These are phyloP conservation scores for Tricholoma furcatifolium DNA, from an alignment of 768 basidiomycete species.

Conservation along the genomic window DNA sequence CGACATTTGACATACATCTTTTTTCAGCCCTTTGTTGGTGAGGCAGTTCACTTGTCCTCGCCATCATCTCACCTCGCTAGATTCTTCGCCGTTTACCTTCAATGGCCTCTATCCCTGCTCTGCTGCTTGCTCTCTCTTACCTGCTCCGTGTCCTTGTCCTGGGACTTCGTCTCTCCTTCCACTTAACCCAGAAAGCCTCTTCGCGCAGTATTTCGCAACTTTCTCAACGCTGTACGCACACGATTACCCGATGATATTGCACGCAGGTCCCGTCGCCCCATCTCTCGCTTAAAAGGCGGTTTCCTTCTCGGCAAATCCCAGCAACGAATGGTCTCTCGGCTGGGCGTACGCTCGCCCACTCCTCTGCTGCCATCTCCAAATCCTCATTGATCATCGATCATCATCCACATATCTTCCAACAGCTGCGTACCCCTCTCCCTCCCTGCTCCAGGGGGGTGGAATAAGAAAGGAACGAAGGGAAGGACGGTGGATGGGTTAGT, in stretches of 20 bases:
- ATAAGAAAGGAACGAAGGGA: no score
- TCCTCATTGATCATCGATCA: constrained; percentile 47
- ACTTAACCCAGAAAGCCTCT: constrained; percentile 44
- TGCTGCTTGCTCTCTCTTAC: constrained; percentile 37
- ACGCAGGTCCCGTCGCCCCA: constrained; percentile 36
- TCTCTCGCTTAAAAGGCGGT: constrained; percentile 56
- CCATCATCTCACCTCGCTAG: constrained; percentile 19
- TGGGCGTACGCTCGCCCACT: constrained; percentile 67
- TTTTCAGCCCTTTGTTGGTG: no score
- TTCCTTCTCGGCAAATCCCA: constrained; percentile 54
- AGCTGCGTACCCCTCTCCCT: constrained; percentile 51
- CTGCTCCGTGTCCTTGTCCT: constrained; percentile 40
- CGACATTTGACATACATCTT: constrained; percentile 68
- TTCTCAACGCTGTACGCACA: constrained; percentile 63
- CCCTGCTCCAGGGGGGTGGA: constrained; percentile 45
- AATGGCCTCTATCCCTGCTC: constrained; percentile 55
- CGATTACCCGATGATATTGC: constrained; percentile 54
- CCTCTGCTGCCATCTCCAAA: constrained; percentile 57
- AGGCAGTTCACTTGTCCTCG: no score
- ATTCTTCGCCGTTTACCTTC: constrained; percentile 44
- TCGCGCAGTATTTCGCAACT: constrained; percentile 43
- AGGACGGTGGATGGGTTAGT: no score
- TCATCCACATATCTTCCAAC: constrained; percentile 63
- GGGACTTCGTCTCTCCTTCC: constrained; percentile 16
- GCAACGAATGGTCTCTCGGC: constrained; percentile 61